Evolutionary conservation across 768 basidiomycete genomes (phyloP), one percentile per base, ranked within the genome.

Genomic region (Psilocybe cyanescens): DNA sequence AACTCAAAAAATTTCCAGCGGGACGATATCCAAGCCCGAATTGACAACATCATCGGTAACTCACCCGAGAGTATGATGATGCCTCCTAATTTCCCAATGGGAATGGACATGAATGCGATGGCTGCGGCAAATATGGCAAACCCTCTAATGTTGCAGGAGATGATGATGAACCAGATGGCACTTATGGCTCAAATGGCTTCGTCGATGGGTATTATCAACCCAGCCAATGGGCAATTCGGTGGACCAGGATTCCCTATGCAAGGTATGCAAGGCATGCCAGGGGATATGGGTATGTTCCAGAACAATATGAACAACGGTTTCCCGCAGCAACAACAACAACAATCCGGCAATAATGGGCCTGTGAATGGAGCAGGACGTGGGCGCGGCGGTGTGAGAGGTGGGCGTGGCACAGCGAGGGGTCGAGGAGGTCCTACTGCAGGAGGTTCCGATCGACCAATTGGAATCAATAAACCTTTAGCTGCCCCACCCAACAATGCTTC

Each of bases 151-250:
- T 74, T 96, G 66, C 94, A 95, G 74, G 94, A 94, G 71, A 89
- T 95, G 83, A 88, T 95, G 86, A 88, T 92, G 85, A 91, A 85
- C 73, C 90, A 95, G 72, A 93, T 94, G 91, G 90, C 92, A 29
- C 81, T 96, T 69, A 95, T 96, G 95, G 87, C 91, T 58, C 94
- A 95, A 76, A 92, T 97, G 88, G 91, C 92, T 45, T 82, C 87
- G 31, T 88, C 86, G 37, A 90, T 94, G 85, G 91, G 89, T 30
- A 89, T 94, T 73, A 81, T 92, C 65, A 86, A 84, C 67, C 84
- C 88, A 11, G 70, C 76, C 24, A 78, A 81, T 8, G 86, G 82
- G 8, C 86, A 86, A 68, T 86, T 85, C 75, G 80, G 77, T 50
- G 73, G 71, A 8, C 86, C 81, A 29, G 86, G 82, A 17, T 86